Evolutionary conservation across 768 basidiomycete species (phyloP).

Genomic region (Coprinopsis strossmayeri): DNA sequence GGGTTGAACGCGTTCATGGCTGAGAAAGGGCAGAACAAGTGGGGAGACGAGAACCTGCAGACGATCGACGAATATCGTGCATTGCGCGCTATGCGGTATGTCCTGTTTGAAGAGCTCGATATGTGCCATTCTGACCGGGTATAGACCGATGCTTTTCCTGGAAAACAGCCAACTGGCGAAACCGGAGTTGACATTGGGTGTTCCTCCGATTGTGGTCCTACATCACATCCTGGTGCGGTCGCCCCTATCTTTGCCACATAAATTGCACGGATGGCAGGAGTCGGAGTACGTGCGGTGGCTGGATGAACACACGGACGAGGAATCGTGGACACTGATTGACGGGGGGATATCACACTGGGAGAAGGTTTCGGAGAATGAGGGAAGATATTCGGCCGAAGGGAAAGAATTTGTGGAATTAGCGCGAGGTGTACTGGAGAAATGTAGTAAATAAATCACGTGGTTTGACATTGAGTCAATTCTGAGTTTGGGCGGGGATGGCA

Average conservation of each 20-base stretch:
- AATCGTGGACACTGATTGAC: conserved; percentile 77
- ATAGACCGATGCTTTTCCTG: conserved; percentile 83
- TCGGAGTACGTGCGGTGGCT: conserved; percentile 96
- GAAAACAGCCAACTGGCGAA: conserved; percentile 68
- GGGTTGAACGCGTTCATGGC: conserved; percentile 74
- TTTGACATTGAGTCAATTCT: conserved; percentile 7
- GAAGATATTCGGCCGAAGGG: conserved; percentile 37
- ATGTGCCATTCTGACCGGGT: background rate
- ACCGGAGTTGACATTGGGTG: conserved; percentile 59
- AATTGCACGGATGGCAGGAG: conserved; percentile 90
- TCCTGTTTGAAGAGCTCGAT: conserved; percentile 4
- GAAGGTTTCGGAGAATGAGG: conserved; percentile 55
- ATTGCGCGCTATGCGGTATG: conserved; percentile 81
- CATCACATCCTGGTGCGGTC: conserved; percentile 92
- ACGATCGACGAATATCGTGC: conserved; percentile 80
- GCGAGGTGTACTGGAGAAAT: conserved; percentile 53
- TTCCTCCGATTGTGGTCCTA: conserved; percentile 84
- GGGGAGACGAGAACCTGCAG: conserved; percentile 57
- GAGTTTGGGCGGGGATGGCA: no score
- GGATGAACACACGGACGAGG: conserved; percentile 79
- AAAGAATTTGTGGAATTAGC: conserved; percentile 64
- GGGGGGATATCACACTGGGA: conserved; percentile 77
- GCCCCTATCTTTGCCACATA: conserved; percentile 80
- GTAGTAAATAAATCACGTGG: conserved; percentile 13
- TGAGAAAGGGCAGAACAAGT: conserved; percentile 49